Base-by-base conservation (phyloP, 768 basidiomycete species). In the Candolleomyces aberdarensis region DNA sequence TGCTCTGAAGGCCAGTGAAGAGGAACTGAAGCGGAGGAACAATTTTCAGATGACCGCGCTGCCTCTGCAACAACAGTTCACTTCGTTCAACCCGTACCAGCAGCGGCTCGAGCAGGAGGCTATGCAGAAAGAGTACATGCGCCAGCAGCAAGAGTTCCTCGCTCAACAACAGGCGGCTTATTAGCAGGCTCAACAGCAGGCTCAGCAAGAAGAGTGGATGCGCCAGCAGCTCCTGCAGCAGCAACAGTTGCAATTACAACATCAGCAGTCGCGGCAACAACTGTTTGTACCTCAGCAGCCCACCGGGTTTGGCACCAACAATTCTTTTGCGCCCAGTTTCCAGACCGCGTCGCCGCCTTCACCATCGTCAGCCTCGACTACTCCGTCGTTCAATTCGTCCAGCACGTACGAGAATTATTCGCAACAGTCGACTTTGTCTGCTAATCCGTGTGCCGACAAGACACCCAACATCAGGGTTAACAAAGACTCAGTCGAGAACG, bases 51-150 rank as follows among this genome's bases (percentile, higher is more conserved):
- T 94, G 54, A 89, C 81, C 13, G 67, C 36, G 36, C 2, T 36
- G 36, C 36, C 36, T 36, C 11, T 94, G 49, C 89, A 89, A 65
- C 91, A 91, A 0, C 94, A 96, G 67, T 92, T 91, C 72, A 94
- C 92, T 8, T 87, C 91, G 0, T 98, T 94, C 81, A 98, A 98
- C 72, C 92, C 92, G 0, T 94, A 93, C 64, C 91, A 93, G 69
- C 94, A 95, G 71, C 96, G 96, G 70, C 85, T 89, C 51, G 91
- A 96, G 67, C 94, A 96, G 67, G 93, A 96, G 72, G 88, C 88
- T 15, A 83, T 87, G 67, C 91, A 91, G 77, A 88, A 88, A 41
- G 89, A 92, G 64, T 89, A 85, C 80, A 66, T 87, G 65, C 83
- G 81, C 50, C 89, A 91, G 66, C 90, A 92, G 74, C 87, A 91